Evolutionary conservation across 1,139 yeast genomes (phyloP).

Genomic region (Saccharomycopsis crataegensis): DNA sequence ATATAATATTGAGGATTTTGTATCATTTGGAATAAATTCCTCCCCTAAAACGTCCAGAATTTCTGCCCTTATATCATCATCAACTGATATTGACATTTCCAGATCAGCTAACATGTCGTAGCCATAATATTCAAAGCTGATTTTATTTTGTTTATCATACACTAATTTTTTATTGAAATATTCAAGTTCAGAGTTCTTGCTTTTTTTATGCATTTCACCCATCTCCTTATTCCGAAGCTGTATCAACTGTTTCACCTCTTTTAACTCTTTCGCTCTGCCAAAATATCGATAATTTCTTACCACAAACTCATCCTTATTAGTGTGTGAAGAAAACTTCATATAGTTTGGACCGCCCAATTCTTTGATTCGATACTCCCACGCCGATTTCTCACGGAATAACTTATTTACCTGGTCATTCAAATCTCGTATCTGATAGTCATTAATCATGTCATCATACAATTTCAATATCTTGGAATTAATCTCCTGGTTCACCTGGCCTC

Average conservation of each 20-base stretch:
- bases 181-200: slow-evolving; percentile 4
- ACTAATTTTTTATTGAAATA: slow-evolving; percentile 2
- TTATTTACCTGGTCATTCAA: slow-evolving; percentile 70
- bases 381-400: slow-evolving; percentile 54
- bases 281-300: slow-evolving; percentile 61
- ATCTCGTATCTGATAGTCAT: slow-evolving; percentile 60
- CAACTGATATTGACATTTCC: not conserved
- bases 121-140: slow-evolving; percentile 15
- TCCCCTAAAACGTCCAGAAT: not conserved
- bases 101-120: not conserved
- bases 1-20: not conserved
- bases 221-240: slow-evolving; percentile 31
- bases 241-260: slow-evolving; percentile 58
- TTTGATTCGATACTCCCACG: slow-evolving; percentile 74
- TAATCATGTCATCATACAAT: slow-evolving; percentile 56
- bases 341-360: slow-evolving; percentile 68
- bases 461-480: slow-evolving; percentile 53
- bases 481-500: slow-evolving; percentile 58
- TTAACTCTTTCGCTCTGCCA: slow-evolving; percentile 77
- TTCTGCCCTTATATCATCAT: not conserved
- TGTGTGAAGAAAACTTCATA: slow-evolving; percentile 26
- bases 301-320: slow-evolving; percentile 24
- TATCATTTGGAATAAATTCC: not conserved
- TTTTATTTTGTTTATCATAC: slow-evolving; percentile 1
- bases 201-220: slow-evolving; percentile 21